Percentiles rank a stretch among this genome's conserved stretches.
Evolutionary conservation across 495 filamentous ascomycete genomes (phyloP).

Genomic region (Pseudoneurospora amorphoporcata): DNA sequence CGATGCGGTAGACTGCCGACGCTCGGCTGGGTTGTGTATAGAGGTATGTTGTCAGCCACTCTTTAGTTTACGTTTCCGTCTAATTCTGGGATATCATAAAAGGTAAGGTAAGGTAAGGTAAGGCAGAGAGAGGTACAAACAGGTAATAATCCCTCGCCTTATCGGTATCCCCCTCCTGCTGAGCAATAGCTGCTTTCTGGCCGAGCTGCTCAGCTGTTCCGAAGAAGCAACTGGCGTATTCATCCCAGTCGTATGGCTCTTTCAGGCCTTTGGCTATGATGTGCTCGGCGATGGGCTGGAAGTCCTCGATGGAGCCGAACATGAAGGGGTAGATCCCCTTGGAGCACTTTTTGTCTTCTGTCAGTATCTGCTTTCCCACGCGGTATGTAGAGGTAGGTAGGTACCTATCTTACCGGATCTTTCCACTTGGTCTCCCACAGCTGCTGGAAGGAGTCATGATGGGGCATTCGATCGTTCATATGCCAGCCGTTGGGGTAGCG

Average conservation of each 20-base stretch:
- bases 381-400: not conserved
- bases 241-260: conserved; percentile 41
- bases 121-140: not conserved
- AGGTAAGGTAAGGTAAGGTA: no score
- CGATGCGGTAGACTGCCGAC: conserved; percentile 59
- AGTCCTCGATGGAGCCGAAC: conserved; percentile 53
- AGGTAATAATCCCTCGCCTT: conserved; percentile 51
- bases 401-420: conserved; percentile 33
- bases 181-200: conserved; percentile 34
- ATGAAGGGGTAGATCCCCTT: conserved; percentile 69
- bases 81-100: no score
- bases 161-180: conserved; percentile 28
- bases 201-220: conserved; percentile 46
- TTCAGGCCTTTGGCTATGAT: conserved; percentile 34
- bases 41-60: no score
- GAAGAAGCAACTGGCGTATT: conserved; percentile 53
- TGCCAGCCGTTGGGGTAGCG: not conserved
- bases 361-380: not conserved
- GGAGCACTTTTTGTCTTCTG: conserved; percentile 6
- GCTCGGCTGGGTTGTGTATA: conserved; percentile 36
- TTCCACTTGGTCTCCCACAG: conserved; percentile 74
- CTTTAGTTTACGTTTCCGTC: not conserved
- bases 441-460: conserved; percentile 56
- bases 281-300: conserved; percentile 51
- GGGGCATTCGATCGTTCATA: conserved; percentile 11